Conservation (phyloP, 148 eudicot genomes). For the Rhododendron mucronatum region DNA sequence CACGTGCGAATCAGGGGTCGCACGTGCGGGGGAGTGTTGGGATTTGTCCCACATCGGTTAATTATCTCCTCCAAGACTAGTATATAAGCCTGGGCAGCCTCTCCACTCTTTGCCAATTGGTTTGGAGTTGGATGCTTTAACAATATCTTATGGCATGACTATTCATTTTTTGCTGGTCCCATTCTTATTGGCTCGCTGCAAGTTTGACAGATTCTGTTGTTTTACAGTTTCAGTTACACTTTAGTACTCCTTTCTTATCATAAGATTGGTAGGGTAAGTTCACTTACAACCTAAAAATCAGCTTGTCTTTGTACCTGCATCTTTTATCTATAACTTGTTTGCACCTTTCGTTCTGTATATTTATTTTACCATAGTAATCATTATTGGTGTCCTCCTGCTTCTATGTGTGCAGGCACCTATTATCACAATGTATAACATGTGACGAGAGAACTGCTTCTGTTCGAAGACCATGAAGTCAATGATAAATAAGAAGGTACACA, state of each 20-base stretch:
- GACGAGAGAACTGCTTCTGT: background rate
- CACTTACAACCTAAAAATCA: background rate
- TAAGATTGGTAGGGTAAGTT: background rate
- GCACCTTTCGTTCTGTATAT: background rate
- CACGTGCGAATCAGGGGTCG: too few relatives aligned
- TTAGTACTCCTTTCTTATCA: background rate
- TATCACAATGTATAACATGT: background rate
- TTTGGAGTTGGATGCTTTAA: too few relatives aligned
- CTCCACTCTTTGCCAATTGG: too few relatives aligned
- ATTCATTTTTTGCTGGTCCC: background rate
- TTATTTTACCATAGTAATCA: background rate
- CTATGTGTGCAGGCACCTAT: background rate
- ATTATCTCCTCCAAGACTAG: too few relatives aligned
- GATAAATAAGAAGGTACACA: background rate
- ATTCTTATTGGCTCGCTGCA: background rate
- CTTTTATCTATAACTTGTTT: background rate
- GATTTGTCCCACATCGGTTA: too few relatives aligned
- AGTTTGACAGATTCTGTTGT: background rate
- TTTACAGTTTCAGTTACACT: background rate
- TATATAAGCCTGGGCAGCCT: too few relatives aligned
- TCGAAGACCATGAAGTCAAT: background rate
- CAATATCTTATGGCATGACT: background rate
- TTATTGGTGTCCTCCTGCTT: background rate
- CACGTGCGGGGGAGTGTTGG: too few relatives aligned
- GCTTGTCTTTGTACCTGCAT: background rate